Evolutionary conservation across 352 stramenopile species (phyloP).

Genomic region (Pythium sp.): DNA sequence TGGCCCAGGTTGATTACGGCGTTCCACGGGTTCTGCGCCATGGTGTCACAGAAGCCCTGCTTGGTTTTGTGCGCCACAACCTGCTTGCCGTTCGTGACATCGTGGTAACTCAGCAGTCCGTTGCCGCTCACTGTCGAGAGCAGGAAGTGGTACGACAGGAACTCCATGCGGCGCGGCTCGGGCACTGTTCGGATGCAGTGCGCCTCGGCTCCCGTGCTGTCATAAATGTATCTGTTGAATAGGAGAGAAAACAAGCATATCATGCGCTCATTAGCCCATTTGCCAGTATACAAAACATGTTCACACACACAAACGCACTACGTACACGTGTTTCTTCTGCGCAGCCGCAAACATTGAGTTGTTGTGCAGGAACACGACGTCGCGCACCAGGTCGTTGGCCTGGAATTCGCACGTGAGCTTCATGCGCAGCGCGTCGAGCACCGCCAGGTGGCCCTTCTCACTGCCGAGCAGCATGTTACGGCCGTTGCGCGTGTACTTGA

Average conservation of each 20-base stretch:
- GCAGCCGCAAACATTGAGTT: slow-evolving; percentile 95
- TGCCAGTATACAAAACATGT: neutral
- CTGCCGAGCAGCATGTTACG: slow-evolving; percentile 93
- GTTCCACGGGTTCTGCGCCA: slow-evolving; percentile 97
- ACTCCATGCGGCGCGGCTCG: slow-evolving; percentile 93
- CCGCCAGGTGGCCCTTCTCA: slow-evolving; percentile 92
- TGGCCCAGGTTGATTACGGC: slow-evolving; percentile 96
- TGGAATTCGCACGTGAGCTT: slow-evolving; percentile 93
- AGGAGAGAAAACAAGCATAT: neutral
- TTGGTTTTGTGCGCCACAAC: slow-evolving; percentile 92
- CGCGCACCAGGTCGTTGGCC: slow-evolving; percentile 92
- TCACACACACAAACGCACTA: neutral
- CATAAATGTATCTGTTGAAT: slow-evolving; percentile 92
- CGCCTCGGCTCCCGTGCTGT: slow-evolving; percentile 95
- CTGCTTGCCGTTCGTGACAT: slow-evolving; percentile 94
- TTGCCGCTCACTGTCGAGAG: slow-evolving; percentile 93
- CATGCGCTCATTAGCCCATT: neutral
- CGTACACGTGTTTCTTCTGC: slow-evolving; percentile 97
- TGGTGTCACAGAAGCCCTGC: slow-evolving; percentile 89
- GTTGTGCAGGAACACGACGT: slow-evolving; percentile 98
- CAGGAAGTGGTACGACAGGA: slow-evolving; percentile 98
- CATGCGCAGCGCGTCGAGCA: slow-evolving; percentile 93
- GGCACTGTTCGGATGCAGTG: slow-evolving; percentile 94
- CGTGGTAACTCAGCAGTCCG: slow-evolving; percentile 93
- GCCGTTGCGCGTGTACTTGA: slow-evolving; percentile 96